Evolutionary conservation across 305 asterid species (phyloP), one percentile per base, ranked within the genome.

Genomic region (Lippia alba): DNA sequence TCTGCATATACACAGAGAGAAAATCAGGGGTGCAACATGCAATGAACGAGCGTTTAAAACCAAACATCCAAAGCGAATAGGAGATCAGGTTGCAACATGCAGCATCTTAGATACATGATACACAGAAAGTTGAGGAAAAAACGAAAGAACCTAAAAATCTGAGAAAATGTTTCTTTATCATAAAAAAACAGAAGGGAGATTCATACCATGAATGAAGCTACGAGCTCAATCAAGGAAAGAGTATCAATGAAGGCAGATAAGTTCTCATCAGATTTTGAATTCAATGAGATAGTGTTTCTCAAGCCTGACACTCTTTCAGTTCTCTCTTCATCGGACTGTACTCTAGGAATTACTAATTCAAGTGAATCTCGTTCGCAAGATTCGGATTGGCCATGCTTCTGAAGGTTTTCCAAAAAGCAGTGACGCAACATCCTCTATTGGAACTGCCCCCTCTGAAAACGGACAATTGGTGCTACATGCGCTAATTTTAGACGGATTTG

Each of bases 201-300:
- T 6, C 86, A 69, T 94, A 94, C 99, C 97, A 88, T 83, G 88
- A 67, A 74, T 24, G 83, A 80, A 62, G 92, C 91, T 46, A 88
- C 78, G 64, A 83, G 80, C 90, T 92, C 99, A 72, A 86, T 70
- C 77, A 89, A 75, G 41, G 98, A 85, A 71, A 92, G 87, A 76
- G 79, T 71, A 81, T 94, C 87, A 49, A 77, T 57, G 54, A 79
- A 81, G 79, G 73, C 46, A 80, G 71, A 67, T 12, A 79, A 56
- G 68, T 72, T 66, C 67, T 80, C 91, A 34, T 79, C 73, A 75
- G 61, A 65, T 53, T 62, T 53, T 24, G 59, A 64, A 64, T 57
- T 59, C 56, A 69, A 61, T 11, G 51, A 63, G 40, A 5, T 78
- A 72, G 71, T 68, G 57, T 73, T 80, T 70, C 72, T 64, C 32